These are phyloP conservation scores for Anethum foeniculum DNA, from an alignment of 140 eudicot species.

Conservation along the genomic window DNA sequence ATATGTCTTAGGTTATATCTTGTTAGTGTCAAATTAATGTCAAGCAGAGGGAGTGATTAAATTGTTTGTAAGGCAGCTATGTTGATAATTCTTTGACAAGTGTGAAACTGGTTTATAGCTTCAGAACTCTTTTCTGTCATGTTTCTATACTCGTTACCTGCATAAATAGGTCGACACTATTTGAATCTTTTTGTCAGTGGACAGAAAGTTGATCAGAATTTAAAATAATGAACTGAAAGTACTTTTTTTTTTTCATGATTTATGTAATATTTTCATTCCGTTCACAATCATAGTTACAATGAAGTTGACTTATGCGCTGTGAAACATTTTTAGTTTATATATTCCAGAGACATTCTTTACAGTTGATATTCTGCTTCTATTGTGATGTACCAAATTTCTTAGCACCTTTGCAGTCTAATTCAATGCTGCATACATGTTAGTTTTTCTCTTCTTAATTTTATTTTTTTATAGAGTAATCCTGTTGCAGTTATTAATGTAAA, in stretches of 20 bases:
- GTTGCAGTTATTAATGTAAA: slow-evolving; percentile 12
- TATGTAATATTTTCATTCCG: not conserved
- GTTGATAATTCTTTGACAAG: not conserved
- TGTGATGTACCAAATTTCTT: not conserved
- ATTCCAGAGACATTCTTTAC: not conserved
- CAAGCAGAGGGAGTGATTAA: not conserved
- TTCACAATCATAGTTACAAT: not conserved
- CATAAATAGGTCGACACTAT: not conserved
- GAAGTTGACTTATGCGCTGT: not conserved
- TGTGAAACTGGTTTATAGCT: not conserved
- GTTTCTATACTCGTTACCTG: not conserved
- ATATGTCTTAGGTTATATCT: not conserved
- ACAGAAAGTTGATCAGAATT: not conserved
- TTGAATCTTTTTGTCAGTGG: not conserved
- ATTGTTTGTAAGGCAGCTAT: not conserved
- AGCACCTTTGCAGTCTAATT: not conserved
- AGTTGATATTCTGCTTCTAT: not conserved
- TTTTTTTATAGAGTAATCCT: slow-evolving; percentile 12
- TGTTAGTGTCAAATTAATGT: not conserved
- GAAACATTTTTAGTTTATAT: not conserved
- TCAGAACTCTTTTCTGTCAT: not conserved
- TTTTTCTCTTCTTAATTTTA: slow-evolving; percentile 11
- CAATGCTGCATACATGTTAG: not conserved
- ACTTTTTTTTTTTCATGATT: not conserved
- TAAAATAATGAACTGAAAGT: not conserved